Percentiles rank a stretch among this genome's conserved stretches.
Evolutionary conservation across 257 asterid genomes (phyloP).

Genomic region (Thymus quinquecostatus): DNA sequence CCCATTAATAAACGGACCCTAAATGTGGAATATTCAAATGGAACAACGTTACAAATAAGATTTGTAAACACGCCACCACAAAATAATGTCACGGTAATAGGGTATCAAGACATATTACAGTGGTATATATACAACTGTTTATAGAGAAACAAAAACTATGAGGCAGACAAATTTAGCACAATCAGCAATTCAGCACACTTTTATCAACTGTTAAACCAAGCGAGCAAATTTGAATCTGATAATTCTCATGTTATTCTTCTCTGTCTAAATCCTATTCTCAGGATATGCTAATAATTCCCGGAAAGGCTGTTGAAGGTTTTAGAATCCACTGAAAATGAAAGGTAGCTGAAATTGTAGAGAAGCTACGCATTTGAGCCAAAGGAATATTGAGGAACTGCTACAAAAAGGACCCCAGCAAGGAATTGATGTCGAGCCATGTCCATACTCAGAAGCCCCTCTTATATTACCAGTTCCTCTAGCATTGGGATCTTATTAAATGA

Average conservation of each 20-base stretch:
- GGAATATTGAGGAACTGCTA: background rate
- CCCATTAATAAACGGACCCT: slow-evolving; percentile 91
- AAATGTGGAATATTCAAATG: slow-evolving; percentile 4
- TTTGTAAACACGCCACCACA: slow-evolving; percentile 10
- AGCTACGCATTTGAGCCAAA: background rate
- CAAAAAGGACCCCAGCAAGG: background rate
- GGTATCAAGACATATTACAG: background rate
- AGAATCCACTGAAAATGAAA: background rate
- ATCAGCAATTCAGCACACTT: background rate
- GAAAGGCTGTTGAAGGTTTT: background rate
- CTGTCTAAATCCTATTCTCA: background rate
- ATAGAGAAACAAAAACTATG: background rate
- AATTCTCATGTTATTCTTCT: background rate
- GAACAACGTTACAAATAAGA: slow-evolving; percentile 1
- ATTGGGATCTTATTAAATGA: background rate
- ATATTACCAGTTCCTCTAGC: background rate
- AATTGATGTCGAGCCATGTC: background rate
- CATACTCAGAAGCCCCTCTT: background rate
- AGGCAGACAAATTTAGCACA: background rate
- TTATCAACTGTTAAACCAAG: background rate
- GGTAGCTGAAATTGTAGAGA: background rate
- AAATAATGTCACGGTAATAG: background rate
- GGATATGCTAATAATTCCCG: background rate
- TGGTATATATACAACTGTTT: background rate
- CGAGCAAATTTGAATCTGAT: slow-evolving; percentile 7